phyloP scores from a whole-genome alignment of 768 basidiomycete species.

The Candolleomyces eurysporus region DNA sequence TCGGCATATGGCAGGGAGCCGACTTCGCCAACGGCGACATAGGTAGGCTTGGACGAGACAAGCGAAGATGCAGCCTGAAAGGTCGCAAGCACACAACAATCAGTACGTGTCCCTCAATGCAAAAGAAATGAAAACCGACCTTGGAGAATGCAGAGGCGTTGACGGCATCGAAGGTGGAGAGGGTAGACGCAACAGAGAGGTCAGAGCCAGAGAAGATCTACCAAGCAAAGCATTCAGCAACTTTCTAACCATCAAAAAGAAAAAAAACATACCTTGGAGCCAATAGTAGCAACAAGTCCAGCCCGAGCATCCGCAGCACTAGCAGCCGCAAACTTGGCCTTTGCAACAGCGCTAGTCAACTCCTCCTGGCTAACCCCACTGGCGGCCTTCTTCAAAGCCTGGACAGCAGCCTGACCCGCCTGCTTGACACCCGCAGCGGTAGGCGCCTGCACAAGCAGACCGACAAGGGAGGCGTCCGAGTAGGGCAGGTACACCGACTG shows the following conservation, averaged over 20 bases:
- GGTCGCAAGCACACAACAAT: neutral
- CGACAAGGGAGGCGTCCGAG: conserved; percentile 88
- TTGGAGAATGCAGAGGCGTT: conserved; percentile 65
- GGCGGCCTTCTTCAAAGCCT: conserved; percentile 64
- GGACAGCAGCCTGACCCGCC: conserved; percentile 67
- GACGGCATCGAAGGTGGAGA: conserved; percentile 71
- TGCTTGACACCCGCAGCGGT: conserved; percentile 62
- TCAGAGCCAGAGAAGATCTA: conserved; percentile 61
- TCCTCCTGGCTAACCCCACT: conserved; percentile 63
- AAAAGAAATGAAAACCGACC: conserved; percentile 38
- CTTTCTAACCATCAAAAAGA: neutral
- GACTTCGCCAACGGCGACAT: conserved; percentile 81
- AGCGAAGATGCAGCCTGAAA: conserved; percentile 62
- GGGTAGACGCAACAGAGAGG: conserved; percentile 56
- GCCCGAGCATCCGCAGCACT: conserved; percentile 64
- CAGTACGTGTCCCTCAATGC: neutral
- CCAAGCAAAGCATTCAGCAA: neutral
- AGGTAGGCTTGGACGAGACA: conserved; percentile 78
- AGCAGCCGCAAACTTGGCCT: conserved; percentile 86
- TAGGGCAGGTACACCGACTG: conserved; percentile 82
- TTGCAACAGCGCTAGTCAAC: conserved; percentile 77
- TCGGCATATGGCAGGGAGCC: conserved; percentile 77
- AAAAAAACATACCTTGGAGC: conserved; percentile 53
- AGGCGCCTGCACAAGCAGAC: conserved; percentile 72
- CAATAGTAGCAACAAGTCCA: conserved; percentile 60